These are phyloP conservation scores for Aspergillus melleus DNA, from an alignment of 2,329 filamentous ascomycete genomes.

Conservation along the genomic window DNA sequence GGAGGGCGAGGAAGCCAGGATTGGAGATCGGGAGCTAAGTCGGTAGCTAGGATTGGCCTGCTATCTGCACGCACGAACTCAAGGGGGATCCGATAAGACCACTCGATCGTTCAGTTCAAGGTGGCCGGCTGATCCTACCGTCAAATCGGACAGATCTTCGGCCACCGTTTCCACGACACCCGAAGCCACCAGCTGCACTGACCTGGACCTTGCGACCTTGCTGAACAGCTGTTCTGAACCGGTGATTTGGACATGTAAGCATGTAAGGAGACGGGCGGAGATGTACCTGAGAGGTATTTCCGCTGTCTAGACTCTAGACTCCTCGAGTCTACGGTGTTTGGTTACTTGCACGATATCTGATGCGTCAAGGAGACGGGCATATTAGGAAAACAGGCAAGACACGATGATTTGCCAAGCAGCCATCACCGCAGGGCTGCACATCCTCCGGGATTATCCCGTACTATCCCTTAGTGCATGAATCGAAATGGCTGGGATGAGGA, in stretches of 20 bases:
- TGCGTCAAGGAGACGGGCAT: background rate
- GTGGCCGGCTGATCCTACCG: slow-evolving; percentile 12
- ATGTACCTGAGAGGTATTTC: background rate
- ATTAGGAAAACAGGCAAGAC: background rate
- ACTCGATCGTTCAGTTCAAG: background rate
- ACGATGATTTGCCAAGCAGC: background rate
- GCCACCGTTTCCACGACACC: background rate
- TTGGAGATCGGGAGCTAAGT: background rate
- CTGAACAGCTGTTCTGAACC: slow-evolving; percentile 1
- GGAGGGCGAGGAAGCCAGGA: slow-evolving; percentile 2
- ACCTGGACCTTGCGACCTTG: slow-evolving; percentile 1
- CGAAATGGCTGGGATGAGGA: background rate
- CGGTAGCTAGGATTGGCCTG: background rate
- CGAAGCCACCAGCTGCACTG: slow-evolving; percentile 8
- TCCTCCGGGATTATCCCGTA: background rate
- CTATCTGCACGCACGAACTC: background rate
- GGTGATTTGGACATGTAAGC: slow-evolving; percentile 5
- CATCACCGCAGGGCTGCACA: background rate
- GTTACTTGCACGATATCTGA: background rate
- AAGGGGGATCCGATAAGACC: background rate
- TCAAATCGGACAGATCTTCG: slow-evolving; percentile 8
- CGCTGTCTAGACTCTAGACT: background rate
- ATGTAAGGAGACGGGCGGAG: slow-evolving; percentile 3
- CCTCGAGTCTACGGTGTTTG: background rate
- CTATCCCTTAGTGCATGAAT: background rate